Evolutionary conservation across 75 land plant species (phyloP).

Genomic region (Selaginella tamariscina): DNA sequence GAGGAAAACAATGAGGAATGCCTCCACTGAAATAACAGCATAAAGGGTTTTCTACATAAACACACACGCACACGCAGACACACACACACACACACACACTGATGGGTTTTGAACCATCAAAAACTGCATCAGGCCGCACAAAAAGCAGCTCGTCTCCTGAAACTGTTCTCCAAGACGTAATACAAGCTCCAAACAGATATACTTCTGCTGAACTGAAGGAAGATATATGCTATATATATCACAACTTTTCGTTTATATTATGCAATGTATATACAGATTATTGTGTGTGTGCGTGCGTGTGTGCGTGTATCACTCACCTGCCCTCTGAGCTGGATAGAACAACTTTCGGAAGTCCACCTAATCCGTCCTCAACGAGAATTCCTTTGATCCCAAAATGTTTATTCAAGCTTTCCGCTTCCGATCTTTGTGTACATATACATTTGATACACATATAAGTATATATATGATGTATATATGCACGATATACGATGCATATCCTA

Average conservation of each 20-base stretch:
- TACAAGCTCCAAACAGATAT: slow-evolving; percentile 76
- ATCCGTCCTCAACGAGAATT: slow-evolving; percentile 18
- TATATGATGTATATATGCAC: too few relatives aligned
- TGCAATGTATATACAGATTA: too few relatives aligned
- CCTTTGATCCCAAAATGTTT: slow-evolving; percentile 6
- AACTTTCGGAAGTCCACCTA: slow-evolving; percentile 25
- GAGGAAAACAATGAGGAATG: slow-evolving; percentile 98
- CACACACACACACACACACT: slow-evolving; percentile 25
- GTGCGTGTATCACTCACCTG: too few relatives aligned
- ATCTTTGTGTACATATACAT: too few relatives aligned
- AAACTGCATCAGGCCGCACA: slow-evolving; percentile 97
- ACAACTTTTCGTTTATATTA: too few relatives aligned
- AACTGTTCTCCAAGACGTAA: slow-evolving; percentile 79
- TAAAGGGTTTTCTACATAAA: too few relatives aligned
- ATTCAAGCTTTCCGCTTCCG: slow-evolving; percentile 6
- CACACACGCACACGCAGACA: too few relatives aligned
- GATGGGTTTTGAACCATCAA: slow-evolving; percentile 89
- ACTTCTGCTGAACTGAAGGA: slow-evolving; percentile 69
- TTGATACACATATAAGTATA: too few relatives aligned
- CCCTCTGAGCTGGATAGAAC: slow-evolving; percentile 17
- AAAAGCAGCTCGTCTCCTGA: slow-evolving; percentile 72
- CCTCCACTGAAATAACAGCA: slow-evolving; percentile 80
- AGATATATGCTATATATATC: too few relatives aligned
- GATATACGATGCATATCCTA: too few relatives aligned
- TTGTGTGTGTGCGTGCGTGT: too few relatives aligned